Percentiles rank a stretch among this genome's conserved stretches.
Conservation (phyloP, 148 eudicot species). For the Persicaria maculosa region DNA sequence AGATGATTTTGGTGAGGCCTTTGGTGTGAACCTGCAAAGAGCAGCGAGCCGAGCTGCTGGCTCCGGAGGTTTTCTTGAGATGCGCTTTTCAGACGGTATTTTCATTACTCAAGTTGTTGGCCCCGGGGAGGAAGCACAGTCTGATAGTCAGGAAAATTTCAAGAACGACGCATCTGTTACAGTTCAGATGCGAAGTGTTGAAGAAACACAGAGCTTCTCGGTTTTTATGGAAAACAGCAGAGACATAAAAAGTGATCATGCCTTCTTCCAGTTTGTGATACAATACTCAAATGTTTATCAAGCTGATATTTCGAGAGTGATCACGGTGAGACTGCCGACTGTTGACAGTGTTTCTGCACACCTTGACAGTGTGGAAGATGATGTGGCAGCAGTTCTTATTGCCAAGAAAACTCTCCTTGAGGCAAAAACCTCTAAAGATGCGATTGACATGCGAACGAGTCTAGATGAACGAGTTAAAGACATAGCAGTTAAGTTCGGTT, state of each 20-base stretch:
- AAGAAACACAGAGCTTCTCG: conserved; percentile 88
- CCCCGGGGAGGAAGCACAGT: conserved; percentile 82
- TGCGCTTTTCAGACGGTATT: conserved; percentile 69
- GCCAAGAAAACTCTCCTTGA: conserved; percentile 77
- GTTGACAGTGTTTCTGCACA: conserved; percentile 84
- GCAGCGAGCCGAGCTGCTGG: conserved; percentile 80
- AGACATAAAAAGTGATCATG: conserved; percentile 64
- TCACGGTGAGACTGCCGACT: conserved; percentile 76
- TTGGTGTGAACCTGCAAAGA: conserved; percentile 93
- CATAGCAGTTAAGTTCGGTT: conserved; percentile 68
- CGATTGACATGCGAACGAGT: conserved; percentile 57
- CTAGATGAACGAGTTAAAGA: conserved; percentile 94
- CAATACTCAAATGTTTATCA: conserved; percentile 72
- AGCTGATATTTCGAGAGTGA: conserved; percentile 82
- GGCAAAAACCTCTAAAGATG: conserved; percentile 59
- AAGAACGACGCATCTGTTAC: conserved; percentile 63
- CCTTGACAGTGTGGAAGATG: conserved; percentile 88
- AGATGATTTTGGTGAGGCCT: conserved; percentile 97
- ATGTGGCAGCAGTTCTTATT: conserved; percentile 81
- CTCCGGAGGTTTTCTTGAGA: conserved; percentile 76
- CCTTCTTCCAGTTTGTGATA: conserved; percentile 72
- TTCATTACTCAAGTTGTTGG: conserved; percentile 71
- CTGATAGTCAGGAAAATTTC: conserved; percentile 64
- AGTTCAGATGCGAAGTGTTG: conserved; percentile 78
- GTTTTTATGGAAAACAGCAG: conserved; percentile 62